Base-by-base conservation (phyloP, 305 asterid species). In the Nicotiana rustica region DNA sequence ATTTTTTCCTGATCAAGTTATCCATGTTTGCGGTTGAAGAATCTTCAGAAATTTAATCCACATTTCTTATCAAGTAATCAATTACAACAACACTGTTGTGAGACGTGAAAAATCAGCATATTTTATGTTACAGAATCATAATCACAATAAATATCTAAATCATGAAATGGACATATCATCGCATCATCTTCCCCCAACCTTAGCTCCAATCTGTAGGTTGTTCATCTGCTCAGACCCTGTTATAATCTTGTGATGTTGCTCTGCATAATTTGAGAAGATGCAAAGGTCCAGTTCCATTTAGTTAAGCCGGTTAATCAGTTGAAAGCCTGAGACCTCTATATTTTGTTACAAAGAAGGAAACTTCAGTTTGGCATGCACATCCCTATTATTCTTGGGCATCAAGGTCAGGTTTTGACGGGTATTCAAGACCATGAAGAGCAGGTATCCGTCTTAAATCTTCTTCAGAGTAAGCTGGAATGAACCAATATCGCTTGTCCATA, bases 391-490 rank as follows among this genome's bases (percentile, higher is more conserved):
- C 95, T 87, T 91, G 96, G 33, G 88, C 88, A 67, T 88, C 95
- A 55, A 92, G 85, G 57, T 93, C 99, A 3, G 97, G 98, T 78
- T 91, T 96, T 64, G 96, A 93, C 62, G 99, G 99, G 86, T 96
- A 96, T 82, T 94, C 98, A 66, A 96, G 89, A 62, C 99, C 99
- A 76, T 92, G 98, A 83, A 96, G 98, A 41, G 99, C 97, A 44
- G 99, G 98, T 49, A 92, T 92, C 80, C 97, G 86, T 77, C 97
- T 90, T 82, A 93, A 80, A 88, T 96, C 99, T 84, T 96, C 99
- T 79, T 94, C 97, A 0, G 97, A 88, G 89, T 96, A 96, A 62
- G 92, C 90, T 2, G 99, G 99, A 79, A 96, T 65, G 78, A 96
- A 93, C 99, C 99, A 96, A 88, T 91, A 93, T 84, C 89, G 88